Evolutionary conservation across 306 rosid genomes (phyloP), one percentile per base, ranked within the genome.

Genomic region (Glycine soja): DNA sequence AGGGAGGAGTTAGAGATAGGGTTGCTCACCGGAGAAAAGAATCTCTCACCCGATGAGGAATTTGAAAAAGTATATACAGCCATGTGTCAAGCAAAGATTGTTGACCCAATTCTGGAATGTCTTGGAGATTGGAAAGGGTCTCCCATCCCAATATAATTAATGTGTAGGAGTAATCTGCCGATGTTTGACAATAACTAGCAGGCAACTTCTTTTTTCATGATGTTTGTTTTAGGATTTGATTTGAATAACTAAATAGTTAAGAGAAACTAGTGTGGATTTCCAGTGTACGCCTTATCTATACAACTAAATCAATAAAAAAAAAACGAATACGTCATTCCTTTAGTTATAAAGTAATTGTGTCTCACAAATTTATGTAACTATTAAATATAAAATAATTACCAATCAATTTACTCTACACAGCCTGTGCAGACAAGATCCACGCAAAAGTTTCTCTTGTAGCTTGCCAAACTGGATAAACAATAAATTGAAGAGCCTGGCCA

Each of bases 51-150:
- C 30, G 92, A 87, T 47, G 90, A 89, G 70, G 92, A 89, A 68
- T 86, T 86, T 73, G 88, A 89, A 56, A 89, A 86, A 51, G 92
- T 89, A 74, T 89, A 79, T 64, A 72, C 79, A 76, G 92, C 92
- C 64, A 74, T 89, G 13, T 61, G 84, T 54, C 81, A 84, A 32
- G 87, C 77, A 45, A 89, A 85, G 85, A 73, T 86, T 69, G 13
- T 89, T 62, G 88, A 89, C 52, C 87, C 92, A 52, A 32, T 83
- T 67, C 64, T 87, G 64, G 81, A 83, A 77, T 86, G 89, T 34
- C 85, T 86, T 14, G 65, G 51, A 61, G 83, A 77, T 58, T 87
- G 89, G 89, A 77, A 80, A 9, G 87, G 87, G 18, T 76, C 46
- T 61, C 89, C 87, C 38, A 51, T 68, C 50, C 75, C 78, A 68